Conservation (phyloP, 139 green algal genomes). For the Chlorella sp. region DNA sequence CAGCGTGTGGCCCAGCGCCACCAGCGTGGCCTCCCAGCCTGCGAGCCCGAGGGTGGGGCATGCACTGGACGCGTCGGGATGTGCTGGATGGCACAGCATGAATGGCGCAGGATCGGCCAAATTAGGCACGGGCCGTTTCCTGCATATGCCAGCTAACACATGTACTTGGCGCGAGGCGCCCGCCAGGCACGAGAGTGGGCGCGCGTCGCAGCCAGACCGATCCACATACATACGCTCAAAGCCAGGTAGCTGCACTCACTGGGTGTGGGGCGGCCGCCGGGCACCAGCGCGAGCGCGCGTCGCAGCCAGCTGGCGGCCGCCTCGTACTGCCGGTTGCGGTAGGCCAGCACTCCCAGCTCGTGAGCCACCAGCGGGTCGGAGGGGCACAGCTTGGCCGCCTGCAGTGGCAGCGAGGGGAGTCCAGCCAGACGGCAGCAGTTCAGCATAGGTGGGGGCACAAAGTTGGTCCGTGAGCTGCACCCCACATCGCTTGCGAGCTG, state of each 20-base stretch:
- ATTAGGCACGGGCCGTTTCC: too few species aligned
- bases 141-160: background rate
- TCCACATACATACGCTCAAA: too few species aligned
- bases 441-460: too few species aligned
- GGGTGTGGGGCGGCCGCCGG: constrained; percentile 21
- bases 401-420: background rate
- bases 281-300: constrained; percentile 55
- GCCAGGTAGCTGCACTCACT: background rate
- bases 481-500: too few species aligned
- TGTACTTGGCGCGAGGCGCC: background rate
- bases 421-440: background rate
- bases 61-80: too few species aligned
- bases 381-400: constrained; percentile 81
- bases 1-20: constrained; percentile 90
- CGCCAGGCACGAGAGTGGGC: too few species aligned
- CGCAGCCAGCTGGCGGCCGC: constrained; percentile 62
- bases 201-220: too few species aligned
- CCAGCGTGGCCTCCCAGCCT: constrained; percentile 82
- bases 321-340: constrained; percentile 55
- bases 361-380: constrained; percentile 85
- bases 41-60: background rate
- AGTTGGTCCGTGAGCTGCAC: too few species aligned
- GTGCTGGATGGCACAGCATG: too few species aligned
- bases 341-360: constrained; percentile 90
- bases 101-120: too few species aligned